These are phyloP conservation scores for Articulospora tetracladia DNA, from an alignment of 495 filamentous ascomycete species.

Conservation along the genomic window DNA sequence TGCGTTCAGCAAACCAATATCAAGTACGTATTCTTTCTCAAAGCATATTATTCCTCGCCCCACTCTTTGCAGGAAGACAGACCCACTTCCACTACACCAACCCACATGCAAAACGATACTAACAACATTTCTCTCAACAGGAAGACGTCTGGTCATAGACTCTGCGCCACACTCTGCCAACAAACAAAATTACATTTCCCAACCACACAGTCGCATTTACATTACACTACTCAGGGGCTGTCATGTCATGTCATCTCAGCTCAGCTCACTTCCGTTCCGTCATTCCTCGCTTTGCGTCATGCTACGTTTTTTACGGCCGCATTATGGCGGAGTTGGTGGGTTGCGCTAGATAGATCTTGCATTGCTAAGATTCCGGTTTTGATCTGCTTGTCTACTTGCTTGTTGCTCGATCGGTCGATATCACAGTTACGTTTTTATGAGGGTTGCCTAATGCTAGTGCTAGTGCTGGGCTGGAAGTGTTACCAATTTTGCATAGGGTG, in stretches of 20 bases:
- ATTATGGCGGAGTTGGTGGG: slow-evolving; percentile 24
- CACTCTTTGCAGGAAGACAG: neutral
- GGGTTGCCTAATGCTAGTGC: neutral
- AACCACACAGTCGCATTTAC: neutral
- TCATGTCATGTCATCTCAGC: neutral
- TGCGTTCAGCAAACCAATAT: slow-evolving; percentile 91
- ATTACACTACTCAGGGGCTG: neutral
- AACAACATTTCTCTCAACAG: slow-evolving; percentile 30
- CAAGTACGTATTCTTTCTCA: slow-evolving; percentile 51
- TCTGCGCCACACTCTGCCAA: neutral
- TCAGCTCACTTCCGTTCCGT: neutral
- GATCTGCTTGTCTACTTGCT: neutral
- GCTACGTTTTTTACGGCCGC: neutral
- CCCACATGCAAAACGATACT: slow-evolving; percentile 24
- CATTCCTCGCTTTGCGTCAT: neutral
- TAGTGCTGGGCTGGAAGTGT: neutral
- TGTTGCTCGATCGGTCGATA: neutral
- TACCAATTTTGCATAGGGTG: neutral
- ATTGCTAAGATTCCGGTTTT: neutral
- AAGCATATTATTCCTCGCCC: neutral
- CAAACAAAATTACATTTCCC: neutral
- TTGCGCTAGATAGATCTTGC: neutral
- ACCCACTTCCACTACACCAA: neutral
- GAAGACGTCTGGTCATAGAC: slow-evolving; percentile 88
- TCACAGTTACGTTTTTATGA: neutral